Evolutionary conservation across 768 basidiomycete genomes (phyloP).

Genomic region (Rubroboletus satanas): DNA sequence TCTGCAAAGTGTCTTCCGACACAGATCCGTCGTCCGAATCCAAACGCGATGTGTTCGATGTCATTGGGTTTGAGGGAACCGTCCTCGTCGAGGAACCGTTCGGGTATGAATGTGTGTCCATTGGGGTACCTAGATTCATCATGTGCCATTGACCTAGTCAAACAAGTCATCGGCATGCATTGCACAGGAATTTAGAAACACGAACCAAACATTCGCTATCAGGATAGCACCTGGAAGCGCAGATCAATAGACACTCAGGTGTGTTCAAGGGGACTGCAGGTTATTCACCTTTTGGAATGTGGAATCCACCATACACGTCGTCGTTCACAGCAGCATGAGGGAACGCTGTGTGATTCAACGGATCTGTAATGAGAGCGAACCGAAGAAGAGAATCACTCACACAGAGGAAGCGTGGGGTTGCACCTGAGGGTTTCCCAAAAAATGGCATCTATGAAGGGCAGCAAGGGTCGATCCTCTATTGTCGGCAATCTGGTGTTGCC

Average conservation of each 20-base stretch:
- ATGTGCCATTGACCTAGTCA: slow-evolving; percentile 15
- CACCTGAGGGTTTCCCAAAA: slow-evolving; percentile 1
- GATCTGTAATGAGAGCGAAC: neutral
- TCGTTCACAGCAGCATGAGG: slow-evolving; percentile 34
- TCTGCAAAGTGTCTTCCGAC: slow-evolving; percentile 21
- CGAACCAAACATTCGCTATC: slow-evolving; percentile 11
- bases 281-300: slow-evolving; percentile 41
- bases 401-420: neutral
- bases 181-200: neutral
- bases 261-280: neutral
- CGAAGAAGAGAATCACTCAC: neutral
- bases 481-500: slow-evolving; percentile 4
- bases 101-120: slow-evolving; percentile 35
- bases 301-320: slow-evolving; percentile 40
- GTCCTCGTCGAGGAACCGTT: slow-evolving; percentile 34
- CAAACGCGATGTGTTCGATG: slow-evolving; percentile 12
- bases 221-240: slow-evolving; percentile 1
- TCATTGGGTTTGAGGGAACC: slow-evolving; percentile 10
- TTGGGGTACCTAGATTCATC: slow-evolving; percentile 31
- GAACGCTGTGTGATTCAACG: slow-evolving; percentile 7
- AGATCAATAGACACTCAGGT: neutral
- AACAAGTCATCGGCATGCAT: neutral
- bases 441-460: slow-evolving; percentile 11
- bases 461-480: slow-evolving; percentile 1
- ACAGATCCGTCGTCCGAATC: slow-evolving; percentile 26